These are phyloP conservation scores for Alternaria brassicicola DNA, from an alignment of 2,329 filamentous ascomycete genomes.

Conservation along the genomic window DNA sequence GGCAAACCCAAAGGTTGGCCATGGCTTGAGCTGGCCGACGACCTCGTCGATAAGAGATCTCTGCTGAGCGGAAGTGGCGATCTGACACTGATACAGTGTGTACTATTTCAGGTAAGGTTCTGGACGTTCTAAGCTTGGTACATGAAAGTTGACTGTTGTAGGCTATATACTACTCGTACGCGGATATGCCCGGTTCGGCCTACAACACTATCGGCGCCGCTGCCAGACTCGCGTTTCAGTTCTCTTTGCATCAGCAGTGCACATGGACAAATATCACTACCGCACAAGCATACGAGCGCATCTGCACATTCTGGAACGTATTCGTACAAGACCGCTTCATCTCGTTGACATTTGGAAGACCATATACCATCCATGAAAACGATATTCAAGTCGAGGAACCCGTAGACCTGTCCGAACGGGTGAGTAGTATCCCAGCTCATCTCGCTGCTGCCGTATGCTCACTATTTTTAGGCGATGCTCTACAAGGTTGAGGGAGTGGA, in stretches of 20 bases:
- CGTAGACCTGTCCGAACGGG: conserved; percentile 22
- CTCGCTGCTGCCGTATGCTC: not conserved
- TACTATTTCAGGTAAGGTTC: conserved; percentile 35
- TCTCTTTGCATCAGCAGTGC: conserved; percentile 36
- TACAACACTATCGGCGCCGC: conserved; percentile 41
- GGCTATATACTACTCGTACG: conserved; percentile 34
- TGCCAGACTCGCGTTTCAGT: conserved; percentile 37
- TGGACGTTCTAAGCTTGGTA: not conserved
- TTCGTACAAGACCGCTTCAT: conserved; percentile 38
- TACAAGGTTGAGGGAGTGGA: conserved; percentile 6
- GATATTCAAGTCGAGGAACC: conserved; percentile 39
- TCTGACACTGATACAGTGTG: conserved; percentile 34
- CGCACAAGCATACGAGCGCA: conserved; percentile 28
- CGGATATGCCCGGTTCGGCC: conserved; percentile 37
- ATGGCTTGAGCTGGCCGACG: conserved; percentile 39
- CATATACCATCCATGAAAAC: conserved; percentile 35
- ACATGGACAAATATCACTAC: conserved; percentile 22
- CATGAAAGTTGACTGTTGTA: conserved; percentile 15
- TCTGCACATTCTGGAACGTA: conserved; percentile 40
- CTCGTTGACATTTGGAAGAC: conserved; percentile 39
- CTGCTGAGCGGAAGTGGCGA: conserved; percentile 28
- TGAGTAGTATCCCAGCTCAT: conserved; percentile 8
- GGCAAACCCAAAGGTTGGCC: conserved; percentile 34
- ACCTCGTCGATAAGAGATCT: conserved; percentile 34
- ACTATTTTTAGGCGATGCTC: conserved; percentile 16